Evolutionary conservation across 1,284 basidiomycete species (phyloP), one percentile per base, ranked within the genome.

Genomic region (Tranzscheliella williamsii): DNA sequence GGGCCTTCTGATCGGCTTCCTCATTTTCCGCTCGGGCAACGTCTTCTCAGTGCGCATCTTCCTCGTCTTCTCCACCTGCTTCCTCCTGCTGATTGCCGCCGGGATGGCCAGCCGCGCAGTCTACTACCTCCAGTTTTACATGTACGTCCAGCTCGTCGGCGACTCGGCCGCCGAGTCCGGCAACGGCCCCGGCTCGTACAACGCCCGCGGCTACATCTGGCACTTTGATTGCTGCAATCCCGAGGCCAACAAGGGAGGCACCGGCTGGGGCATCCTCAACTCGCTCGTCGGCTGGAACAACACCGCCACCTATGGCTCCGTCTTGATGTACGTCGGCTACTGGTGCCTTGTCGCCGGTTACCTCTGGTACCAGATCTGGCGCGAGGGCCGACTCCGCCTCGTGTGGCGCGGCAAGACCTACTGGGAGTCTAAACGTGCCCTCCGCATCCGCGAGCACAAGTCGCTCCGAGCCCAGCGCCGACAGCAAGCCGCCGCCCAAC

Each of bases 181-280:
- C 11, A 37, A 54, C 24, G 73, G 73, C 15, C 66, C 71, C 2
- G 73, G 70, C 2, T 50, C 42, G n/a, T 75, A 70, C 64, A 46
- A 73, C 29, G 44, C 63, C 9, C 45, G 40, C 6, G 63, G 56
- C 24, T 74, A 73, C 53, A 49, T 75, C 24, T 75, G 68, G 61
- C 72, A 75, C 76, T 83, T 85, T 79, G 92, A 93, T 78, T 89
- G 90, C 62, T 93, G 85, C 41, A 89, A 85, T 67, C 93, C 79
- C 0, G 88, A 87, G 38, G 44, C 66, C 49, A 54, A 72, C 60
- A 64, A 70, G 51, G 53, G 71, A 86, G 72, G 70, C 6, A 57
- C 48, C 6, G 72, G 72, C 12, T 76, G 72, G 72, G 52, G 64
- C 7, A 64, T 76, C 15, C 39, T 76, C 34, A 76, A 76, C 52